Base-by-base conservation (phyloP, 2,329 filamentous ascomycete species). In the Alternaria postmessia region DNA sequence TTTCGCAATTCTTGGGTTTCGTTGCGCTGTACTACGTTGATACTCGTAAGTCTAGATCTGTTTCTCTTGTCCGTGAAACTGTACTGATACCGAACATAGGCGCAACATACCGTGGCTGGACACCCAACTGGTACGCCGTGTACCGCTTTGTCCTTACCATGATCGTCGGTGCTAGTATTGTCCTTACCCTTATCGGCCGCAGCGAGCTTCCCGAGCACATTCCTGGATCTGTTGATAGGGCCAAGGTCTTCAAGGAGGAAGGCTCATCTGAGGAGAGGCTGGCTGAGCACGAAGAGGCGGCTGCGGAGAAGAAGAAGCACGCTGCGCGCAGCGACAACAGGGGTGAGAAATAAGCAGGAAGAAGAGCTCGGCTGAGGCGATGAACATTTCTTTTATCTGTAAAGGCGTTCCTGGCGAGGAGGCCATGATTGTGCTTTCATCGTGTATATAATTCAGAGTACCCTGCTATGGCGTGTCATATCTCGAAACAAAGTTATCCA, bases 121-220 rank as follows among this genome's bases (percentile, higher is more conserved):
- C 90, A 3, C 94, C 94, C 24, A 75, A 84, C 38, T 97, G 94
- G 94, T 97, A 97, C 78, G 86, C 85, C 61, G 91, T 89, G 51
- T 97, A 97, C 82, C 92, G 94, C 34, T 97, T 97, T 79, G 89
- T 96, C 8, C 84, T 97, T 69, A 97, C 94, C 2, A 94, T 94
- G 77, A 86, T 97, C 62, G 94, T 97, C 28, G 94, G 94, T 39
- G 83, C 87, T 43, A 89, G 91, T 64, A 94, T 97, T 68, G 88
- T 95, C 42, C 81, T 92, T 68, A 94, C 88, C 64, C 82, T 97
- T 67, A 86, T 97, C 64, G 93, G 92, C 41, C 88, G 94, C 62
- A 91, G 93, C 72, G 90, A 94, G 81, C 88, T 96, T 67, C 84
- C 83, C 68, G 82, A 84, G 71, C 81, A 89, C 68, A 67, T 73